Evolutionary conservation across 2,329 filamentous ascomycete genomes (phyloP).

Genomic region (Ophiognomonia clavigignenti-juglandacearum): DNA sequence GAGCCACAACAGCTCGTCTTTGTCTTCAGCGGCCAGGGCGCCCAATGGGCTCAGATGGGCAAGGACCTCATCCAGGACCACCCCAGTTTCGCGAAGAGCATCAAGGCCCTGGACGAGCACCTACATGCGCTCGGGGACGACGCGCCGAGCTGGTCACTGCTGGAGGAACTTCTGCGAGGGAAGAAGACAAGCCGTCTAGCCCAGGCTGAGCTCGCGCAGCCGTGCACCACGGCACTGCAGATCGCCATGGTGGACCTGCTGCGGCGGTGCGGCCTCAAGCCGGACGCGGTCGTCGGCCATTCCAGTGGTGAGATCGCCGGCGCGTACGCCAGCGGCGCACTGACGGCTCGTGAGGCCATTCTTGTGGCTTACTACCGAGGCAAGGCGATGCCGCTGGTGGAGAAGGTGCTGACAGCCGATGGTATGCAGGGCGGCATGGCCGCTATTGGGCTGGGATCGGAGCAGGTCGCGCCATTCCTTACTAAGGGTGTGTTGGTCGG

Average conservation of each 20-base stretch:
- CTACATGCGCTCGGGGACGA: too few relatives aligned
- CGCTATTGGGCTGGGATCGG: constrained; percentile 12
- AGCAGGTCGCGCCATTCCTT: background rate
- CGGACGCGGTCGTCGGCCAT: constrained; percentile 26
- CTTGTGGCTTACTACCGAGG: constrained; percentile 20
- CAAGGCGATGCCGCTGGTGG: background rate
- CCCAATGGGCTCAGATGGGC: constrained; percentile 27
- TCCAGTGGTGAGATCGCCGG: constrained; percentile 35
- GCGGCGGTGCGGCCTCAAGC: constrained; percentile 22
- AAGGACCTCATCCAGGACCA: constrained; percentile 19
- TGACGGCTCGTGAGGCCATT: constrained; percentile 13
- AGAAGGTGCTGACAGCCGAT: background rate
- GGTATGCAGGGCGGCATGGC: constrained; percentile 21
- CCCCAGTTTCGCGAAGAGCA: too few relatives aligned
- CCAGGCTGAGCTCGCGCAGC: constrained; percentile 26
- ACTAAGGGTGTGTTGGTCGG: background rate
- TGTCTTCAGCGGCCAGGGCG: constrained; percentile 32
- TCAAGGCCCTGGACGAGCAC: too few relatives aligned
- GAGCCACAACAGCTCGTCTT: constrained; percentile 12
- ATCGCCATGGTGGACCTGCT: constrained; percentile 34
- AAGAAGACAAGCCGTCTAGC: constrained; percentile 20
- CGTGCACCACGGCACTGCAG: constrained; percentile 35
- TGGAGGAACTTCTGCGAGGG: constrained; percentile 19
- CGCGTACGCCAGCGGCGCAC: constrained; percentile 31
- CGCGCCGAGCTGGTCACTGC: too few relatives aligned